Evolutionary conservation across 2,329 filamentous ascomycete species (phyloP), one percentile per base, ranked within the genome.

Genomic region (Fusarium sulawesiense): DNA sequence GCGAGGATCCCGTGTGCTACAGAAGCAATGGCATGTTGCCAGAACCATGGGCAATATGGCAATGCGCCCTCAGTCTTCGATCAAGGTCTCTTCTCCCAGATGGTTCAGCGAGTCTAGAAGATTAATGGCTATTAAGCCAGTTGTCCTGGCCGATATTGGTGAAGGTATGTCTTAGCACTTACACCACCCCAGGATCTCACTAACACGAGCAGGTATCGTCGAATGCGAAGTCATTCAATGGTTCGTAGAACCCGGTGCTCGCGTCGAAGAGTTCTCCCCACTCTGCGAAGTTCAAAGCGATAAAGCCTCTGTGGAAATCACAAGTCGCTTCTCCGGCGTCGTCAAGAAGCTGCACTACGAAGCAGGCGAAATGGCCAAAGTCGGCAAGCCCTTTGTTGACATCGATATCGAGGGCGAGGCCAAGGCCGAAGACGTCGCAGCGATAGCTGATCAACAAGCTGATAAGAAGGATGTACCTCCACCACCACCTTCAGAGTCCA

Each of bases 181-280:
- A 20, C 18, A 49, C 45, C 12, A 4, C n/a, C 9, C 27, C 4
- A 8, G 14, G 20, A 21, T 40, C 44, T 20, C 47, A 63, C 71
- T 74, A 60, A 76, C 58, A 60, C 42, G 23, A 40, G 5, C 74
- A 96, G 96, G 96, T 58, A 99, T 98, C 76, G 94, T 96, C 78
- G 96, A 99, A 83, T 97, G 96, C 78, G 96, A 99, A 81, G 93
- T 99, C 76, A 98, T 98, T 76, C 96, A 99, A 84, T 99, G 96
- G 96, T 99, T 98, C 79, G 95, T 99, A 72, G 92, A 98, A 82
- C 94, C 97, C 51, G 95, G 94, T 62, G 96, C 96, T 37, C 91
- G 92, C 61, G 94, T 99, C 75, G 94, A 99, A 83, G 95, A 99
- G 83, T 99, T 97, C 87, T 96, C 97, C 74, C 96, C 95, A 64